Evolutionary conservation across 2,329 filamentous ascomycete genomes (phyloP), one percentile per base, ranked within the genome.

Genomic region (Tolypocladium endophyticum): DNA sequence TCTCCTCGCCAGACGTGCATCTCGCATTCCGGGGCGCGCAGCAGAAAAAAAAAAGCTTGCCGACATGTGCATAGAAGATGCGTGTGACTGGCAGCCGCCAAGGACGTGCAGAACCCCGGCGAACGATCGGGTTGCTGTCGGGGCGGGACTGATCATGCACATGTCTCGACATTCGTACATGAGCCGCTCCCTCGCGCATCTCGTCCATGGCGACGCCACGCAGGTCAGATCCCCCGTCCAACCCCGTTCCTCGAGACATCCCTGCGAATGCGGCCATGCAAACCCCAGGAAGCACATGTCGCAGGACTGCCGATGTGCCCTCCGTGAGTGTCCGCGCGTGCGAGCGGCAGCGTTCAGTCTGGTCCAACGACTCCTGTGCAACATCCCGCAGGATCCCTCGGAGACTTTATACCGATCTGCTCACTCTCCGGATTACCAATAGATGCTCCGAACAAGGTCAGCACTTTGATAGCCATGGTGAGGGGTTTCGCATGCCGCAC

Each of bases 101-200:
- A 47, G 43, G 23, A 4, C 23, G 20, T 33, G 47, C 45, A 18
- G 5, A 20, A 50, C 3, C 47, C 47, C 18, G 16, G 47, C 28
- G 4, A 33, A n/a, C 30, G 28, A 52, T 52, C 28, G 47, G 20
- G 5, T 9, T 20, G 28, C 47, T 30, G 28, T 52, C 4, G 45
- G 45, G 45, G 39, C 39, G 45, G 45, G 23, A 50, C 16, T 52
- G 47, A 33, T 52, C 16, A 52, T 56, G 60, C 60, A 56, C 58
- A 25, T 56, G 55, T 50, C 55, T 61, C 58, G 50, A 61, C 58
- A 60, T 61, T 53, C 60, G 4, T 61, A 55, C 60, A 61, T 61
- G 57, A 60, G 52, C 43, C 50, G 18, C 28, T n/a, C 5, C 50
- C 28, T 33, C 45, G 3, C 45, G 14, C 45, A 50, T 14, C 47